phyloP scores from a whole-genome alignment of 192 early-diverging fungal species.

The Backusella tarrabulga region DNA sequence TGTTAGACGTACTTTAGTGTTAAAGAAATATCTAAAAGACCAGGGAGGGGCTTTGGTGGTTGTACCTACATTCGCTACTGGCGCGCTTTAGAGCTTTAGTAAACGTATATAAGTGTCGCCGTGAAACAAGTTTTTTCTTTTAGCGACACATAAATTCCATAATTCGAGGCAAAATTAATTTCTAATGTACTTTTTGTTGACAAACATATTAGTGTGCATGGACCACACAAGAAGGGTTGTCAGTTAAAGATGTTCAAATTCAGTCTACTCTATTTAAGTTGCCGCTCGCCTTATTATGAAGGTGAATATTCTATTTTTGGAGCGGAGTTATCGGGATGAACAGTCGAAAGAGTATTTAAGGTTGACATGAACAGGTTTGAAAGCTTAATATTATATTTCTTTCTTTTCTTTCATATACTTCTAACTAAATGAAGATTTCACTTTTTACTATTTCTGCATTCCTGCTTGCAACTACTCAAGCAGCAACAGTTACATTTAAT shows the following conservation, averaged over 20 bases:
- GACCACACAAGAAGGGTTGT: background rate
- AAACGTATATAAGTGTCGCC: background rate
- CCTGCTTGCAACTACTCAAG: conserved; percentile 22
- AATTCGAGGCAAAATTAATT: background rate
- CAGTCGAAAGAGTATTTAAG: background rate
- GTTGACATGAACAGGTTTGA: background rate
- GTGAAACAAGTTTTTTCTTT: background rate
- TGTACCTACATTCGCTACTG: background rate
- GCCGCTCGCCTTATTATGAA: background rate
- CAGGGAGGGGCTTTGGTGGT: background rate
- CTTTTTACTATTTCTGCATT: conserved; percentile 17
- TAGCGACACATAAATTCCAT: background rate
- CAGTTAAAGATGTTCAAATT: background rate
- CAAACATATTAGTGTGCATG: background rate
- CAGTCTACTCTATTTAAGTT: background rate
- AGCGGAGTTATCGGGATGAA: background rate
- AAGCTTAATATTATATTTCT: background rate
- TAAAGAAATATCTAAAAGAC: background rate
- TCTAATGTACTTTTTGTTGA: background rate
- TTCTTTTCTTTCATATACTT: background rate
- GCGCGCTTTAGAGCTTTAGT: background rate
- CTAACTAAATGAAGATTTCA: background rate
- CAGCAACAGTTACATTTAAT: conserved; percentile 34
- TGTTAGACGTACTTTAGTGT: background rate
- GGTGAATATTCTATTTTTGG: background rate